These are phyloP conservation scores for Sporothrix protearum DNA, from an alignment of 2,329 filamentous ascomycete species.

Conservation along the genomic window DNA sequence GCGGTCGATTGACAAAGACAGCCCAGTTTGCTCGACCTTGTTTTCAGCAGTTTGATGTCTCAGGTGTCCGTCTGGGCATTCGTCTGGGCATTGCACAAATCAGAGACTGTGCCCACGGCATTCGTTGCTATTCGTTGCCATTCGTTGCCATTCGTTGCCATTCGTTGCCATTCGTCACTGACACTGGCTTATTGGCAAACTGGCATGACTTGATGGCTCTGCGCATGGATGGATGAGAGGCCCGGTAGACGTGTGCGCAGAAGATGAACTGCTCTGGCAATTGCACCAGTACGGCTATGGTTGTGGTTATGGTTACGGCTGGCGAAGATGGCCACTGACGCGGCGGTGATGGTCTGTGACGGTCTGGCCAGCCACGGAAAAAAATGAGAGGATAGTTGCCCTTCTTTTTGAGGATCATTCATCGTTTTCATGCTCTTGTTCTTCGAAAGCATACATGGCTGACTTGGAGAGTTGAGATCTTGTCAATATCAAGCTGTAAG, in stretches of 20 bases:
- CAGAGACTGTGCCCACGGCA: not conserved
- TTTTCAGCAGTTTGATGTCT: constrained; percentile 12
- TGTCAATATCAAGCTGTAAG: too few relatives aligned
- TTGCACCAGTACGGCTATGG: too few relatives aligned
- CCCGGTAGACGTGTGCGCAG: not conserved
- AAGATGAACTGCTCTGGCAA: not conserved
- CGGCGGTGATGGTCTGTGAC: too few relatives aligned
- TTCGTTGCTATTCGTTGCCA: too few relatives aligned
- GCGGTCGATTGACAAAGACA: not conserved
- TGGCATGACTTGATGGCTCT: not conserved
- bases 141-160: too few relatives aligned
- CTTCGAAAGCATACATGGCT: not conserved
- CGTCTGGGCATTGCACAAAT: too few relatives aligned
- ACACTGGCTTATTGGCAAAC: too few relatives aligned
- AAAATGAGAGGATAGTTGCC: not conserved
- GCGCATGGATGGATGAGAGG: too few relatives aligned
- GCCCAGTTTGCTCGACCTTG: not conserved
- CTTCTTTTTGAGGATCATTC: not conserved
- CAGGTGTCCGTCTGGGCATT: not conserved
- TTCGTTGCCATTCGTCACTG: too few relatives aligned
- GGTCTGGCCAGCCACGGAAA: not conserved
- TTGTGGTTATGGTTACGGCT: too few relatives aligned
- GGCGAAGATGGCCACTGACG: not conserved
- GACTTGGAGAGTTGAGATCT: too few relatives aligned
- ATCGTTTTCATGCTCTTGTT: too few relatives aligned